Conservation (phyloP, 495 filamentous ascomycete genomes). For the Cryomyces minteri region DNA sequence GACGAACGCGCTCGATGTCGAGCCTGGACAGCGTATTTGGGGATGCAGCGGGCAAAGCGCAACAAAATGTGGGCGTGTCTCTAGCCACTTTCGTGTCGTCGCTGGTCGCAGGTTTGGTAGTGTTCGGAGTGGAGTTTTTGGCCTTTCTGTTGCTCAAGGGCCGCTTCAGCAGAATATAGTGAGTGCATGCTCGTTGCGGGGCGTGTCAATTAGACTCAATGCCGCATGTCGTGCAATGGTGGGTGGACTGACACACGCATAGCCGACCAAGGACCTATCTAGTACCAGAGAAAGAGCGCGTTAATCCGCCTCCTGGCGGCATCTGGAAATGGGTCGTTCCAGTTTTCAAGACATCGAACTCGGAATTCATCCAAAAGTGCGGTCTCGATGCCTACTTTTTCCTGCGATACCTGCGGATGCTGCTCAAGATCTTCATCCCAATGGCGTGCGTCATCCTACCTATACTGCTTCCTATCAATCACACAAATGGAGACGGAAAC, state of each 20-base stretch:
- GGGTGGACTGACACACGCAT: too few relatives aligned
- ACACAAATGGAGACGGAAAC: constrained; percentile 17
- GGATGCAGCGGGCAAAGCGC: constrained; percentile 3
- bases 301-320: constrained; percentile 47
- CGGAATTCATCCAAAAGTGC: constrained; percentile 88
- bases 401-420: constrained; percentile 80
- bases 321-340: constrained; percentile 49
- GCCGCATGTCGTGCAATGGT: too few relatives aligned
- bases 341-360: constrained; percentile 58
- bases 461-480: constrained; percentile 70
- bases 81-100: constrained; percentile 54
- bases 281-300: constrained; percentile 73
- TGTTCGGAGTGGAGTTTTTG: constrained; percentile 63
- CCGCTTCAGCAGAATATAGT: constrained; percentile 76
- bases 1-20: too few relatives aligned
- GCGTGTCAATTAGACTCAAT: too few relatives aligned
- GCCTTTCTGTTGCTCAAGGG: constrained; percentile 62
- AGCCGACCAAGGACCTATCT: constrained; percentile 63
- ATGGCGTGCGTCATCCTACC: constrained; percentile 65
- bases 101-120: constrained; percentile 44
- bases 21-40: too few relatives aligned
- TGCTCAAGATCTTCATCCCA: constrained; percentile 90
- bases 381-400: constrained; percentile 98
- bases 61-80: constrained; percentile 27
- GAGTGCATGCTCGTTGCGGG: too few relatives aligned